A percentile compares a stretch with the other conserved stretches of the same genome.
These are phyloP conservation scores for Stipa capillata DNA, from an alignment of 176 grass and related monocot genomes.

Conservation along the genomic window DNA sequence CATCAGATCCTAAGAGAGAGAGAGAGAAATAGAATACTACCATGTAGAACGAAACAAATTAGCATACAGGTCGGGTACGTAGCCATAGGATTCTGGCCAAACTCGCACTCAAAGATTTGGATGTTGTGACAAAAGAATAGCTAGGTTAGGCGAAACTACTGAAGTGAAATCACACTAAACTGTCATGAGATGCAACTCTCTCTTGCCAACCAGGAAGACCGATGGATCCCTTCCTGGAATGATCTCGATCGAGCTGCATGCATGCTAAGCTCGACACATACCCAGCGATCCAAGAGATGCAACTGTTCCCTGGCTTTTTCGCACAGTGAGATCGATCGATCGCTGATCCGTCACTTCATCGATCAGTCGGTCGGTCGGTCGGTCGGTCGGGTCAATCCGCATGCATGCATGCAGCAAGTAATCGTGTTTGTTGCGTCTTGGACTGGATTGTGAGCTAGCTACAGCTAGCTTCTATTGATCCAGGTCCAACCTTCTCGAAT, in stretches of 20 bases:
- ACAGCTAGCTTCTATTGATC: background rate
- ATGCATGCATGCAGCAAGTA: background rate
- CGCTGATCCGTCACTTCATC: constrained; percentile 20
- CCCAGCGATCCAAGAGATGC: constrained; percentile 3
- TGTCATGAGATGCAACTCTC: background rate
- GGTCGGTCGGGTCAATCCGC: background rate
- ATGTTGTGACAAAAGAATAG: background rate
- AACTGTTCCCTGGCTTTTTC: background rate
- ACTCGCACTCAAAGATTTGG: background rate
- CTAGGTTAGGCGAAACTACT: background rate
- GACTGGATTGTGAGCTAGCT: background rate
- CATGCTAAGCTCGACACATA: constrained; percentile 7
- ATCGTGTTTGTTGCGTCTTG: constrained; percentile 15
- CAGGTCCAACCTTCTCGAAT: background rate
- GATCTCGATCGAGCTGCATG: background rate
- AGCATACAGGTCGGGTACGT: too few relatives aligned
- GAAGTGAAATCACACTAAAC: background rate
- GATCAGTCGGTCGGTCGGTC: background rate
- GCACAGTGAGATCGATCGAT: background rate
- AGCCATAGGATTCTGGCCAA: background rate
- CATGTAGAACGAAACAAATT: background rate
- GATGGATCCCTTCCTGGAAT: background rate
- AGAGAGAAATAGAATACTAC: background rate
- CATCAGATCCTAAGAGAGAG: too few relatives aligned
- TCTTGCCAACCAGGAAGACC: background rate